These are phyloP conservation scores for Candida qinlingensis DNA, from an alignment of 805 yeast genomes.

Conservation along the genomic window DNA sequence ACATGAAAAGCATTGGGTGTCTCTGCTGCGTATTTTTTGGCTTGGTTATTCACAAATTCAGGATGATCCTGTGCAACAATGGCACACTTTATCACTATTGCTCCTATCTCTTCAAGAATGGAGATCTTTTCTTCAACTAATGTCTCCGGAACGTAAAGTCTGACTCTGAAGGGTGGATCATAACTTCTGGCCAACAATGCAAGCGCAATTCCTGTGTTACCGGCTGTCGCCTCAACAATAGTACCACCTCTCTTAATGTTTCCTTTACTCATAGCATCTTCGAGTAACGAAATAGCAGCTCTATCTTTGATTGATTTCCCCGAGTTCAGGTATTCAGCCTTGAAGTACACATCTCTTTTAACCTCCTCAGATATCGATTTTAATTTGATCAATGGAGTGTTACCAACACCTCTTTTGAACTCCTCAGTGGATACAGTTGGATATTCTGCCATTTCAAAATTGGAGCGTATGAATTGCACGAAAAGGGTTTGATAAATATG, in stretches of 20 bases:
- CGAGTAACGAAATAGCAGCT: conserved; percentile 65
- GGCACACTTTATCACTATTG: conserved; percentile 56
- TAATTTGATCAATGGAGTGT: conserved; percentile 66
- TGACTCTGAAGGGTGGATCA: conserved; percentile 39
- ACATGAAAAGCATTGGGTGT: conserved; percentile 58
- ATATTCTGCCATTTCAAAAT: conserved; percentile 8
- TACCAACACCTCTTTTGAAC: conserved; percentile 40
- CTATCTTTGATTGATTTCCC: conserved; percentile 84
- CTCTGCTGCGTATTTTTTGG: conserved; percentile 29
- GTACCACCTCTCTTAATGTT: conserved; percentile 56
- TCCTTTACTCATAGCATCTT: conserved; percentile 51
- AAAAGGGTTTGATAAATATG: neutral
- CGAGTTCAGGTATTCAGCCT: conserved; percentile 67
- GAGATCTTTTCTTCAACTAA: conserved; percentile 64
- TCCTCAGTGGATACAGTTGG: conserved; percentile 17
- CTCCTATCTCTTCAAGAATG: conserved; percentile 57
- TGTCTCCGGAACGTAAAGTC: conserved; percentile 76
- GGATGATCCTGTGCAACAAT: conserved; percentile 57
- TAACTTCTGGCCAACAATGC: conserved; percentile 51
- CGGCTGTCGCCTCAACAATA: conserved; percentile 78
- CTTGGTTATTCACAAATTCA: conserved; percentile 28
- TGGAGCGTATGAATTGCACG: neutral
- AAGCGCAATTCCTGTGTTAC: conserved; percentile 79
- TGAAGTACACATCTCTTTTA: conserved; percentile 69
- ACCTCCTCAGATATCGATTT: conserved; percentile 56